A percentile compares a stretch with the other conserved stretches of the same genome.
Evolutionary conservation across 768 basidiomycete species (phyloP).

Genomic region (Glaciozyma martinii): DNA sequence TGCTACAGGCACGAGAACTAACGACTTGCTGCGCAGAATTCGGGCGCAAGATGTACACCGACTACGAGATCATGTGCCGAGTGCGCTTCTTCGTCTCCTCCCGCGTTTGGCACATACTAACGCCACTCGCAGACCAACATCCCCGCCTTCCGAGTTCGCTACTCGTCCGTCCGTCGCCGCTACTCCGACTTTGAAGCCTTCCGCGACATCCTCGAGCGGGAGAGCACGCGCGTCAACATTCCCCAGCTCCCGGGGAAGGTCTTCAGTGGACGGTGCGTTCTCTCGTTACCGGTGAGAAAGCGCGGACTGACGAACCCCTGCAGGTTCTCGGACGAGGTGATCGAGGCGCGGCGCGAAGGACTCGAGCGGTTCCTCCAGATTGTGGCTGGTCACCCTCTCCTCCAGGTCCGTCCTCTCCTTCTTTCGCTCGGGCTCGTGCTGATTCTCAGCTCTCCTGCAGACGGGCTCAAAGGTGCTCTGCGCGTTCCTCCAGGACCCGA

Average conservation of each 20-base stretch:
- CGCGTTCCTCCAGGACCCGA: conserved; percentile 33
- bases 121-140: conserved; percentile 73
- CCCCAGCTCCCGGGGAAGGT: conserved; percentile 95
- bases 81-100: conserved; percentile 41
- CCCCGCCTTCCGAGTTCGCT: conserved; percentile 90
- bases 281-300: not conserved
- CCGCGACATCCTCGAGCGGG: conserved; percentile 92
- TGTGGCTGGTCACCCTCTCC: conserved; percentile 90
- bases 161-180: conserved; percentile 74
- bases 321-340: conserved; percentile 87
- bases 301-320: not conserved
- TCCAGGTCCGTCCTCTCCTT: conserved; percentile 58
- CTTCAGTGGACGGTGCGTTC: conserved; percentile 67
- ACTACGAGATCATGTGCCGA: conserved; percentile 98
- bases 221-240: conserved; percentile 94
- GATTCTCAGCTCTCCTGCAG: not conserved
- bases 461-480: conserved; percentile 32
- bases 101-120: not conserved
- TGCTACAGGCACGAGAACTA: not conserved
- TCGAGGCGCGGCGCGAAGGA: conserved; percentile 82
- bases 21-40: conserved; percentile 52
- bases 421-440: not conserved
- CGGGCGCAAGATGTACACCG: conserved; percentile 98
- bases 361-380: conserved; percentile 89
- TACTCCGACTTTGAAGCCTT: conserved; percentile 95